phyloP scores from a whole-genome alignment of 495 filamentous ascomycete genomes.

The Schizothecium vesticola region DNA sequence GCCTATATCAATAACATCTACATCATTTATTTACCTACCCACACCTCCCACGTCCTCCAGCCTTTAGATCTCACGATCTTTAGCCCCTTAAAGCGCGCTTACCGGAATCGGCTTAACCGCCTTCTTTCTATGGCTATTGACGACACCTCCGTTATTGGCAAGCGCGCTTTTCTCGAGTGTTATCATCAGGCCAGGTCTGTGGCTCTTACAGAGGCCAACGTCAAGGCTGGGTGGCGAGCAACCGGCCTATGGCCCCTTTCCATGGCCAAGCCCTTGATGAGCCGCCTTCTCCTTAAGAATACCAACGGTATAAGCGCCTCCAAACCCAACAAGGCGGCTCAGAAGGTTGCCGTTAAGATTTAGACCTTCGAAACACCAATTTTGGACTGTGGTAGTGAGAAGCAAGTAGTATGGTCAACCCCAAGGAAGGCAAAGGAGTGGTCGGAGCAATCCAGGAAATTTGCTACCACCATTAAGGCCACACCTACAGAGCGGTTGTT shows the following conservation, averaged over 20 bases:
- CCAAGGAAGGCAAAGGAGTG: too few relatives aligned
- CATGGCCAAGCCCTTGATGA: neutral
- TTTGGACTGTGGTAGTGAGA: too few relatives aligned
- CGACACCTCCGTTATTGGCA: too few relatives aligned
- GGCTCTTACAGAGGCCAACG: neutral
- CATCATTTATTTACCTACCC: neutral
- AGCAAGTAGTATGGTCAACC: too few relatives aligned
- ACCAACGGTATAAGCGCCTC: neutral
- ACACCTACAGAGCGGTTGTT: too few relatives aligned
- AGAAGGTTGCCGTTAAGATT: too few relatives aligned
- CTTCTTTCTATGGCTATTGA: neutral
- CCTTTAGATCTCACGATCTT: neutral
- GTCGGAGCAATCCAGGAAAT: too few relatives aligned
- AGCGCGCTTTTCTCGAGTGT: neutral
- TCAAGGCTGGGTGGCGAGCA: neutral
- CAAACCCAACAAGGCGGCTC: too few relatives aligned
- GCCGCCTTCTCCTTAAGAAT: neutral
- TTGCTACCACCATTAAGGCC: too few relatives aligned
- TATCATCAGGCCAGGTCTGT: neutral
- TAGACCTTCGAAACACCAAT: too few relatives aligned
- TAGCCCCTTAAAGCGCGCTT: neutral
- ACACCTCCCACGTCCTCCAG: slow-evolving; percentile 1
- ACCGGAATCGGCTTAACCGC: neutral
- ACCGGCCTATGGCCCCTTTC: too few relatives aligned
- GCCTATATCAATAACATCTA: neutral